A percentile compares a stretch with the other conserved stretches of the same genome.
Conservation (phyloP, 202 grass and related monocot genomes). For the Eragrostis tef region DNA sequence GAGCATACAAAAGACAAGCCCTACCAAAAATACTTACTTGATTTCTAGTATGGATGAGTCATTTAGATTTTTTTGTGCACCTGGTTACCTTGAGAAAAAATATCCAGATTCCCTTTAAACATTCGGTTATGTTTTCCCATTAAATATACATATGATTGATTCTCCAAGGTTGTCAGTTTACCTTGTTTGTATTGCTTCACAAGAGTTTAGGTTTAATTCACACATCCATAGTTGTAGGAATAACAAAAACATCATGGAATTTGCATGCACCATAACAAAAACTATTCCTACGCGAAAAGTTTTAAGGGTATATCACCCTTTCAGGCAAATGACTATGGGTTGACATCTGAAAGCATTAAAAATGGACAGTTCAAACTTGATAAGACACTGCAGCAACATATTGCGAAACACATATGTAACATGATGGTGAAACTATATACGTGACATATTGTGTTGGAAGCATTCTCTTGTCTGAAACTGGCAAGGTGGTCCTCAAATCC, state of each 20-base stretch:
- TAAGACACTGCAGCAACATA: slow-evolving; percentile 21
- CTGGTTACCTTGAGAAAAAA: background rate
- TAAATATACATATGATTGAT: background rate
- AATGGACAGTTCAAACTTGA: slow-evolving; percentile 18
- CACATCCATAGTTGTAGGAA: slow-evolving; percentile 23
- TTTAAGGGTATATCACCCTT: slow-evolving; percentile 4
- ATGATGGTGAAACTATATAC: slow-evolving; percentile 16
- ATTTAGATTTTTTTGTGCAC: background rate
- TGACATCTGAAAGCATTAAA: background rate
- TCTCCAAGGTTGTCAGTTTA: slow-evolving; percentile 5
- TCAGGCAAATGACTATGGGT: slow-evolving; percentile 18
- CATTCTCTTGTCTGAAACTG: slow-evolving; percentile 30
- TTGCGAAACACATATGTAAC: slow-evolving; percentile 11
- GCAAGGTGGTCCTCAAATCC: background rate
- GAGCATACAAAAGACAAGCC: slow-evolving; percentile 34
- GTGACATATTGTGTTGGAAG: slow-evolving; percentile 22
- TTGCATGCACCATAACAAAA: background rate
- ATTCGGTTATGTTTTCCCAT: background rate
- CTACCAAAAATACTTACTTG: slow-evolving; percentile 16
- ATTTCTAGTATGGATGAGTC: slow-evolving; percentile 17
- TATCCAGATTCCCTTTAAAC: background rate
- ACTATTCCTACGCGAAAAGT: slow-evolving; percentile 36
- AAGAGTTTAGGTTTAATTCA: background rate
- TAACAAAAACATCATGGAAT: slow-evolving; percentile 4
- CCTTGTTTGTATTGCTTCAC: background rate